Evolutionary conservation across 306 rosid species (phyloP).

Genomic region (Glycine tomentella): DNA sequence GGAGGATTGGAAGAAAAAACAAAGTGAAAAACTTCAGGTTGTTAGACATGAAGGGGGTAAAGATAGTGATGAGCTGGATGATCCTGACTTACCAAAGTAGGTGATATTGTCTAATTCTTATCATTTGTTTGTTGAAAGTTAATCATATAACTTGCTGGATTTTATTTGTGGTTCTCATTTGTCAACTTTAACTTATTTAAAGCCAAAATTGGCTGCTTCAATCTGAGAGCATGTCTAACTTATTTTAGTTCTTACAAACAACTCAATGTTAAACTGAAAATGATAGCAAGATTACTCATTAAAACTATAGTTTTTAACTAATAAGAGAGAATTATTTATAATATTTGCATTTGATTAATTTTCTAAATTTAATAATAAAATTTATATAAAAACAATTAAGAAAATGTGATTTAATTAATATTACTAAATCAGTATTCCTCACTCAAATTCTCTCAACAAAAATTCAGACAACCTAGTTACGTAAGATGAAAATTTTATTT

Average conservation of each 20-base stretch:
- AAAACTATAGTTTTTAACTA: background rate
- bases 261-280: background rate
- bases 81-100: conserved; percentile 84
- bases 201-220: conserved; percentile 14
- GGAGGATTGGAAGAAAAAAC: conserved; percentile 95
- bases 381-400: background rate
- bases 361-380: background rate
- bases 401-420: background rate
- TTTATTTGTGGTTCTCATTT: conserved; percentile 18
- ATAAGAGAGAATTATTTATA: background rate
- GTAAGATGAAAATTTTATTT: background rate
- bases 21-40: conserved; percentile 76
- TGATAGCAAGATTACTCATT: background rate
- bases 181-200: conserved; percentile 15
- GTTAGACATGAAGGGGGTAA: conserved; percentile 68
- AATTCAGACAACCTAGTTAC: background rate
- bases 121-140: conserved; percentile 3
- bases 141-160: background rate
- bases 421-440: background rate
- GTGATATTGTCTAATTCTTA: conserved; percentile 39
- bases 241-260: conserved; percentile 2
- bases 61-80: conserved; percentile 61
- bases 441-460: background rate
- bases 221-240: background rate
- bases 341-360: background rate